Conservation (phyloP, 1,139 yeast species). For the Geotrichum citri-aurantii region DNA sequence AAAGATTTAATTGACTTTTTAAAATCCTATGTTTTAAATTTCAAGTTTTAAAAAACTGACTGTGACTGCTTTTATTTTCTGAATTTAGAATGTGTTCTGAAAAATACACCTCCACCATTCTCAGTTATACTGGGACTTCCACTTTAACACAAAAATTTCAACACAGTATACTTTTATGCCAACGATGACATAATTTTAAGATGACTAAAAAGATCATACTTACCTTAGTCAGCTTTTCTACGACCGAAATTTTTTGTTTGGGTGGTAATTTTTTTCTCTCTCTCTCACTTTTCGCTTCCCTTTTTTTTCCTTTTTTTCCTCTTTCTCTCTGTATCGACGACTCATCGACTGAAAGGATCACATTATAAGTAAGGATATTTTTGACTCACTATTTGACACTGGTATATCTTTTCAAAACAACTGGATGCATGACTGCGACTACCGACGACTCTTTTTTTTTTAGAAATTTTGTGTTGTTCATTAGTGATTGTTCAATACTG, state of each 20-base stretch:
- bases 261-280: neutral
- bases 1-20: neutral
- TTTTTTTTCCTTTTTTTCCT: neutral
- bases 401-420: neutral
- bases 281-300: slow-evolving; percentile 1
- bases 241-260: slow-evolving; percentile 7
- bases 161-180: neutral
- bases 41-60: neutral
- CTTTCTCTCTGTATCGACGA: slow-evolving; percentile 8
- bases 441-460: neutral
- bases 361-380: slow-evolving; percentile 12
- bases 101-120: neutral
- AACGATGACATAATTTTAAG: neutral
- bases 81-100: neutral
- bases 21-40: neutral
- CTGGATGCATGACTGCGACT: neutral
- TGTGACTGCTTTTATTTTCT: neutral
- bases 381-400: neutral
- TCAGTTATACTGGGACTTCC: neutral
- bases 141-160: neutral
- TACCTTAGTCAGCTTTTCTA: neutral
- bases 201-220: neutral
- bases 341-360: slow-evolving; percentile 14
- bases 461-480: too few species aligned
- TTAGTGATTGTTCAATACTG: neutral